These are phyloP conservation scores for Ogataea degrootiae DNA, from an alignment of 805 yeast species.

Conservation along the genomic window DNA sequence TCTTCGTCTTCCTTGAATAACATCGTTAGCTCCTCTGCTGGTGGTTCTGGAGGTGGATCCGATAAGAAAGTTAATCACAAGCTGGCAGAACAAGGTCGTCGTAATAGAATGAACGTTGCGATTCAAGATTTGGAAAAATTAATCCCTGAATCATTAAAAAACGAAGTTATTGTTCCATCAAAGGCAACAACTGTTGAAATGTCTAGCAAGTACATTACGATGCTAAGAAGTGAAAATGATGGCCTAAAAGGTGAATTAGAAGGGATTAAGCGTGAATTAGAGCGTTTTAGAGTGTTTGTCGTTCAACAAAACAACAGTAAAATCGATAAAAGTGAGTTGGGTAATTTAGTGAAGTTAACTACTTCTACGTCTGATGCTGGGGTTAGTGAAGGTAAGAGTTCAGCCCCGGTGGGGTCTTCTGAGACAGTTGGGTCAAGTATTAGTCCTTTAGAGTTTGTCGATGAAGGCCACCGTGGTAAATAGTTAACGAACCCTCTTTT, in stretches of 20 bases:
- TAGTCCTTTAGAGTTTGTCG: slow-evolving; percentile 19
- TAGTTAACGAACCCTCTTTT: no score
- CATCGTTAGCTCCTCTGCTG: not conserved
- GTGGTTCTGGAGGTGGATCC: not conserved
- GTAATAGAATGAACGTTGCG: slow-evolving; percentile 88
- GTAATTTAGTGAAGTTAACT: not conserved
- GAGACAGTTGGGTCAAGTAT: slow-evolving; percentile 2
- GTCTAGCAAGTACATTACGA: slow-evolving; percentile 66
- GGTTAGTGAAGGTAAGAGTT: no score
- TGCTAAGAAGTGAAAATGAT: slow-evolving; percentile 36
- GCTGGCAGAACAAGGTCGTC: slow-evolving; percentile 92
- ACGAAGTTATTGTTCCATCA: slow-evolving; percentile 66
- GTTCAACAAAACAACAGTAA: slow-evolving; percentile 5
- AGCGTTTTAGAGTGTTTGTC: slow-evolving; percentile 2
- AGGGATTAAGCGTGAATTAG: slow-evolving; percentile 25
- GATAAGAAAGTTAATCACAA: slow-evolving; percentile 75
- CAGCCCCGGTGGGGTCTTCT: no score
- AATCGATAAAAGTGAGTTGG: not conserved
- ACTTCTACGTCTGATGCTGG: no score
- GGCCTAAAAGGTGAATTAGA: slow-evolving; percentile 34
- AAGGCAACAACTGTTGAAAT: slow-evolving; percentile 95
- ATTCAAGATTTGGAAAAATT: slow-evolving; percentile 66
- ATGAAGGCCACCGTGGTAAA: not conserved
- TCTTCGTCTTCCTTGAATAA: slow-evolving; percentile 2
- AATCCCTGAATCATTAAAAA: slow-evolving; percentile 56